These are phyloP conservation scores for Novymonas esmeraldas DNA, from an alignment of 208 protist genomes.

Conservation along the genomic window DNA sequence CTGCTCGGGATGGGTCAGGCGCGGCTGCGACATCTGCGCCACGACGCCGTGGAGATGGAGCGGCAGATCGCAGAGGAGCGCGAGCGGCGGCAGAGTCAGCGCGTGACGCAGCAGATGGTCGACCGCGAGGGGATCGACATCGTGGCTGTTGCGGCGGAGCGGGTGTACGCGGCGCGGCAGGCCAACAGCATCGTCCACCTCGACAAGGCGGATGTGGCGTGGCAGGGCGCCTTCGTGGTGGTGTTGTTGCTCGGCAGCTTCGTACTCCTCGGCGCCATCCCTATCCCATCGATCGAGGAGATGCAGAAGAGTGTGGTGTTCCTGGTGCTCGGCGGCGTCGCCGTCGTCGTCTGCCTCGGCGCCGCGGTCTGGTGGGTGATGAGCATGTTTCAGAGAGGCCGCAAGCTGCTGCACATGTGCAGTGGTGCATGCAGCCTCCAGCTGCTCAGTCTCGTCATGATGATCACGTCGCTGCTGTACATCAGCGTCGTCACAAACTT, in stretches of 20 bases:
- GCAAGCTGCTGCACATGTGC: constrained; percentile 30
- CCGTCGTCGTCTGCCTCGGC: constrained; percentile 22
- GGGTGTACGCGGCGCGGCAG: constrained; percentile 24
- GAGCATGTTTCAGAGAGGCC: constrained; percentile 39
- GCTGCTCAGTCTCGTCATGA: constrained; percentile 41
- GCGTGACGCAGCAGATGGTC: constrained; percentile 46
- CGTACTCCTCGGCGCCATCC: constrained; percentile 34
- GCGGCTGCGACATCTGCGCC: constrained; percentile 20
- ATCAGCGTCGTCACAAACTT: constrained; percentile 62
- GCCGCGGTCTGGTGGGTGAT: constrained; percentile 45
- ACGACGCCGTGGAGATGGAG: constrained; percentile 26
- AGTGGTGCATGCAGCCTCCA: constrained; percentile 12
- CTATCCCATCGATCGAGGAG: constrained; percentile 21
- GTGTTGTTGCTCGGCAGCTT: constrained; percentile 42
- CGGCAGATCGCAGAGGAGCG: constrained; percentile 25
- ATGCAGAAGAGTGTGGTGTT: constrained; percentile 51
- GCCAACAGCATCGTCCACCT: constrained; percentile 20
- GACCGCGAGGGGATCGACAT: constrained; percentile 45
- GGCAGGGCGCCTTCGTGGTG: constrained; percentile 33
- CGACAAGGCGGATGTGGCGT: constrained; percentile 23
- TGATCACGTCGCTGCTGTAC: constrained; percentile 56
- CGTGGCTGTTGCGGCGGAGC: constrained; percentile 48
- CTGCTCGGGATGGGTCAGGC: constrained; percentile 17
- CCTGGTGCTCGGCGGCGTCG: constrained; percentile 23
- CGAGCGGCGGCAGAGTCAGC: constrained; percentile 11